These are phyloP conservation scores for Aspergillus sparsus DNA, from an alignment of 495 filamentous ascomycete species.

Conservation along the genomic window DNA sequence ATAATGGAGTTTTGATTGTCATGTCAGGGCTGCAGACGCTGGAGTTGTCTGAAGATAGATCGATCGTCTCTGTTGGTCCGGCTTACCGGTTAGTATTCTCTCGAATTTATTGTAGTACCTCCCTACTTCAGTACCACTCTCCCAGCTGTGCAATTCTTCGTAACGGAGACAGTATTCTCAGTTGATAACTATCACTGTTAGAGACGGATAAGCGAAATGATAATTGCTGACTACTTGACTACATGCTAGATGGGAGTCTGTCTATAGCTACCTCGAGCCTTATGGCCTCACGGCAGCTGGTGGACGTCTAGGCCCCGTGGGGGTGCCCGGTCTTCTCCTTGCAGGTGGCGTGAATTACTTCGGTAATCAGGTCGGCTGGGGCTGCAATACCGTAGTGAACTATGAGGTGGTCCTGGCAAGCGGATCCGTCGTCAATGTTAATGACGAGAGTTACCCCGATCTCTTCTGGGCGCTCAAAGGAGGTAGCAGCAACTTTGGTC, in stretches of 20 bases:
- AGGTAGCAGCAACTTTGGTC: conserved; percentile 56
- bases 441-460: conserved; percentile 50
- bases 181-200: conserved; percentile 22
- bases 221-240: no score
- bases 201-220: conserved; percentile 44
- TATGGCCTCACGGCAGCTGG: conserved; percentile 52
- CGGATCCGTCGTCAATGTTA: conserved; percentile 56
- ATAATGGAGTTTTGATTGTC: conserved; percentile 59
- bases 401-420: conserved; percentile 64
- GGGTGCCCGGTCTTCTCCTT: conserved; percentile 49
- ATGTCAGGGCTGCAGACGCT: conserved; percentile 49
- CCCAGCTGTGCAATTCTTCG: no score
- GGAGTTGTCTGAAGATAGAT: conserved; percentile 31
- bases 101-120: conserved; percentile 26
- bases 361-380: conserved; percentile 48
- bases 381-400: conserved; percentile 51
- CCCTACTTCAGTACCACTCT: background rate
- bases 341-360: conserved; percentile 57
- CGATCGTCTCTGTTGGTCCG: conserved; percentile 33
- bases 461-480: conserved; percentile 63
- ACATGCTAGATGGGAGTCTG: conserved; percentile 10
- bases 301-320: conserved; percentile 55
- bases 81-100: conserved; percentile 27
- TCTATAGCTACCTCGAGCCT: conserved; percentile 51
- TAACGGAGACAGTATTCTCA: no score